Evolutionary conservation across 2,329 filamentous ascomycete species (phyloP).

Genomic region (Aspergillus caelatus): DNA sequence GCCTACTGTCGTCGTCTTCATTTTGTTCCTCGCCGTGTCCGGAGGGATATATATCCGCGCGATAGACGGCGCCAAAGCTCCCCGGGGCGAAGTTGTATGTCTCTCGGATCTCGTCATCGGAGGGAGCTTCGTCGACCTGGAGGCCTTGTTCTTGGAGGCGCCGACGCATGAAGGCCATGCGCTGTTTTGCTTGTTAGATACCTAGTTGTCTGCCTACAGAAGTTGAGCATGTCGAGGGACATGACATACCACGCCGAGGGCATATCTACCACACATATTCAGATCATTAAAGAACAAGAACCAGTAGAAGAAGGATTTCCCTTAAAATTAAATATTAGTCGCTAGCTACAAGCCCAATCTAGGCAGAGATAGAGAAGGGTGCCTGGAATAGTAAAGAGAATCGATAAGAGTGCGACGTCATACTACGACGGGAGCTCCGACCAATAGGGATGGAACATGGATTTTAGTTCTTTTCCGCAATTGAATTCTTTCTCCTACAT

Average conservation of each 20-base stretch:
- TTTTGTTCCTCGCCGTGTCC: conserved; percentile 18
- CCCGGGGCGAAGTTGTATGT: conserved; percentile 94
- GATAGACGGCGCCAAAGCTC: conserved; percentile 81
- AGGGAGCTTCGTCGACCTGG: conserved; percentile 70
- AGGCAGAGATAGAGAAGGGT: background rate
- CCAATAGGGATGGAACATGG: background rate
- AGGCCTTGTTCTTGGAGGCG: conserved; percentile 75
- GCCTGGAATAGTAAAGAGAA: too few species aligned
- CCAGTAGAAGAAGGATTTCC: background rate
- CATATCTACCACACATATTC: conserved; percentile 68
- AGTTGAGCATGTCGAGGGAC: background rate
- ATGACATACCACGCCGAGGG: conserved; percentile 57
- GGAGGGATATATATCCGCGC: conserved; percentile 63
- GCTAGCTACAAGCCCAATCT: background rate
- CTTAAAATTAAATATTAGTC: background rate
- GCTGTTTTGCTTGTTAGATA: conserved; percentile 50
- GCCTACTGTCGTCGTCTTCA: conserved; percentile 11
- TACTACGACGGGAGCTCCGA: background rate
- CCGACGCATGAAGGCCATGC: conserved; percentile 73
- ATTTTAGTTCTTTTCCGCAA: background rate
- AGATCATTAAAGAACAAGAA: background rate
- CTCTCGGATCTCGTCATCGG: conserved; percentile 70
- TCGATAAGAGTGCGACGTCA: background rate
- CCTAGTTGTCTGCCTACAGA: conserved; percentile 1
- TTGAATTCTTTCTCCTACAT: background rate